Base-by-base conservation (phyloP, 2,329 filamentous ascomycete genomes). In the Stemphylium vesicarium region DNA sequence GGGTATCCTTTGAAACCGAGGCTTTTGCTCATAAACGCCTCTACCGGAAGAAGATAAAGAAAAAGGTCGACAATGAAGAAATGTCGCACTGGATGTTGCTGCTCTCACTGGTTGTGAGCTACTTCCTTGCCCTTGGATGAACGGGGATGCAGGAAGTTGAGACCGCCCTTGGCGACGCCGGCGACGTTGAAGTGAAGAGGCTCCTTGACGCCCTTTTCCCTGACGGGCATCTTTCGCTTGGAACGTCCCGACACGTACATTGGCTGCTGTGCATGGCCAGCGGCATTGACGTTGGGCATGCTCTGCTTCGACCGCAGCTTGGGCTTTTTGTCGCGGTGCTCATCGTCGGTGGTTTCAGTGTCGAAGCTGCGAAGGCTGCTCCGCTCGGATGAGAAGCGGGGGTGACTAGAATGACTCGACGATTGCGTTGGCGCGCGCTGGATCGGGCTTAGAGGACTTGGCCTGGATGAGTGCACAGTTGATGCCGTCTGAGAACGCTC, bases 201-300 rank as follows among this genome's bases (percentile, higher is more conserved):
- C 52, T 77, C 74, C 52, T 72, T 76, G 18, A 63, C 55, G 2
- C 70, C 72, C 58, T 77, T 77, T 47, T 75, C 71, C 18, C 70
- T 64, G 4, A 74, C 66, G 7, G 74, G 70, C 69, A 78, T 75
- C 68, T 78, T 78, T 32, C 75, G 65, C 63, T 78, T 78, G 10
- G 74, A 75, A 16, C 75, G 72, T 24, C 75, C 75, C 20, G 75
- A 78, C 37, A 75, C 66, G 45, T 77, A 78, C 37, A 76, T 70
- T 12, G 71, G 68, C 37, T 69, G 63, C 26, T 64, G 60, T n/a
- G 63, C 55, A 36, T 64, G 62, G 18, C 63, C 61, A 20, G 59
- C 59, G 38, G 63, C 57, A 49, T 66, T 62, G 40, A 74, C 65
- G 16, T 64, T 64, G 20, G 71, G 68, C 63, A 73, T 66, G 42